Evolutionary conservation across 129 eudicot species (phyloP).

Genomic region (sunflower (Helianthus annuus)): DNA sequence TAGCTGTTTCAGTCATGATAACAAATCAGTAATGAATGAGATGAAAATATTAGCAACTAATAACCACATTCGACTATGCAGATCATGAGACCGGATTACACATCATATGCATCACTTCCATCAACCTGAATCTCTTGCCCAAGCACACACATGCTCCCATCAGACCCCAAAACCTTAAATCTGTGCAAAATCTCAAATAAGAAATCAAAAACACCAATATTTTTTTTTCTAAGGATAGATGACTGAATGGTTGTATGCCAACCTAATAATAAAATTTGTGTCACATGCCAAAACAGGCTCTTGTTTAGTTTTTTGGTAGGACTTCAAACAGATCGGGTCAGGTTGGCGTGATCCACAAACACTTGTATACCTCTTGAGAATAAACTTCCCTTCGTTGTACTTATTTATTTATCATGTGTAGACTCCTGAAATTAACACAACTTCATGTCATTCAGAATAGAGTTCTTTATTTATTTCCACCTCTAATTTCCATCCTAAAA

Average conservation of each 20-base stretch:
- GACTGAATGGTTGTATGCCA: background rate
- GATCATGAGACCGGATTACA: constrained; percentile 12
- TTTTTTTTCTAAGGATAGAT: background rate
- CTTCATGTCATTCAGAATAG: background rate
- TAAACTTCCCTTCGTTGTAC: constrained; percentile 84
- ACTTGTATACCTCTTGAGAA: constrained; percentile 60
- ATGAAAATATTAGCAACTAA: background rate
- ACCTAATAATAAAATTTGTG: background rate
- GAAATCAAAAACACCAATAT: background rate
- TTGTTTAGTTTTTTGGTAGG: background rate
- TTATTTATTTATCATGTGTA: constrained; percentile 59
- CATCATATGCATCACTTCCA: constrained; percentile 65
- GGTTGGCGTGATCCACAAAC: background rate
- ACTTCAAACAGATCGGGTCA: background rate
- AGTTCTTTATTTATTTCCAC: background rate
- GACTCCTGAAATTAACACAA: constrained; percentile 49
- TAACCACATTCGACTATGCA: constrained; percentile 19
- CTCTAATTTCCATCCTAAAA: background rate
- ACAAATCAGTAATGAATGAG: no score
- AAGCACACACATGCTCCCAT: constrained; percentile 58
- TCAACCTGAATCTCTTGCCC: constrained; percentile 50
- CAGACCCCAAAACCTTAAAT: constrained; percentile 77
- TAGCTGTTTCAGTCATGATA: no score
- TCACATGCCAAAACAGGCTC: background rate
- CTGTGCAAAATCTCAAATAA: constrained; percentile 26